A percentile compares a stretch with the other conserved stretches of the same genome.
Conservation (phyloP, 1,139 yeast species). For the Suhomyces panamericanus region DNA sequence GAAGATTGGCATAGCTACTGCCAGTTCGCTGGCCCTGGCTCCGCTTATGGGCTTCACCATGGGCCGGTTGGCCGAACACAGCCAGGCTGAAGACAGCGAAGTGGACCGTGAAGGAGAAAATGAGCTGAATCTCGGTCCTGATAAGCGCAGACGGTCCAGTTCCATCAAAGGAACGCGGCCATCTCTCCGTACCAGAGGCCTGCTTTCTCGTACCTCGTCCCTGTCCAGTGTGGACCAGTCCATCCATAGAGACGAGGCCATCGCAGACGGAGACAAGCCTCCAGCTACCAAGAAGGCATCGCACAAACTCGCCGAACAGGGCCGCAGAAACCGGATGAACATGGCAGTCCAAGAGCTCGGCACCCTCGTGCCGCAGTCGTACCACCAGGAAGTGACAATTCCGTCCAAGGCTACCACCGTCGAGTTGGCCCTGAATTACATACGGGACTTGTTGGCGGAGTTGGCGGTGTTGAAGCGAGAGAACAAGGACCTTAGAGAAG, state of each 20-base stretch:
- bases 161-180: slow-evolving; percentile 8
- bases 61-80: slow-evolving; percentile 47
- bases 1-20: slow-evolving; percentile 18
- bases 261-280: slow-evolving; percentile 14
- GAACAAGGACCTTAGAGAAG: background rate
- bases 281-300: slow-evolving; percentile 62
- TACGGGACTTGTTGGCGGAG: slow-evolving; percentile 52
- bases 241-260: slow-evolving; percentile 13
- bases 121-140: background rate
- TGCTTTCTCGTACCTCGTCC: slow-evolving; percentile 16
- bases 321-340: slow-evolving; percentile 90
- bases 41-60: slow-evolving; percentile 50
- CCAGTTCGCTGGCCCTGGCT: slow-evolving; percentile 18
- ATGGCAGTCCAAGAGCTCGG: slow-evolving; percentile 77
- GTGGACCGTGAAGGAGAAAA: slow-evolving; percentile 9
- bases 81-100: slow-evolving; percentile 15
- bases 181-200: slow-evolving; percentile 10
- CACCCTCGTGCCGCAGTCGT: slow-evolving; percentile 60
- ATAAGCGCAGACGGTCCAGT: slow-evolving; percentile 6
- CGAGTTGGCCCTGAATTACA: slow-evolving; percentile 78
- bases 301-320: slow-evolving; percentile 95
- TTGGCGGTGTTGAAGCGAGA: slow-evolving; percentile 21
- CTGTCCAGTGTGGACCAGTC: slow-evolving; percentile 21
- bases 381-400: slow-evolving; percentile 58
- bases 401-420: slow-evolving; percentile 94